phyloP scores from a whole-genome alignment of 2,329 filamentous ascomycete genomes.

The Nemania sp. region DNA sequence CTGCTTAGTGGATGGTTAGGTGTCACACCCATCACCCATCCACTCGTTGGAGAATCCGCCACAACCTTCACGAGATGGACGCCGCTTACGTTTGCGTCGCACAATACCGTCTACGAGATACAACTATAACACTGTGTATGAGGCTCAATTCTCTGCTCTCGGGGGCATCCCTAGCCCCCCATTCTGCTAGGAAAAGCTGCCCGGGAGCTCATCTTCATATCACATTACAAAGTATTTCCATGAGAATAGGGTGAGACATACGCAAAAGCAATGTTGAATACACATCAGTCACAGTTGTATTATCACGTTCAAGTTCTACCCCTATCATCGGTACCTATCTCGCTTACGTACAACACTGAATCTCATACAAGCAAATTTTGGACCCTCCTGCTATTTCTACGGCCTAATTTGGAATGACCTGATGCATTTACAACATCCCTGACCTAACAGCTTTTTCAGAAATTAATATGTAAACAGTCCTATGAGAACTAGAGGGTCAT shows the following conservation, averaged over 20 bases:
- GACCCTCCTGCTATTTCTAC: not conserved
- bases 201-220: not conserved
- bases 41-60: constrained; percentile 14
- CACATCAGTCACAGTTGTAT: not conserved
- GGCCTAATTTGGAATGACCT: not conserved
- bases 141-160: constrained; percentile 11
- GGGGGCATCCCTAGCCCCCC: not conserved
- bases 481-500: not conserved
- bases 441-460: not conserved
- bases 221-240: not conserved
- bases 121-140: not conserved
- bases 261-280: not conserved
- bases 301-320: not conserved
- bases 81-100: constrained; percentile 8
- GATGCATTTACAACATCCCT: not conserved
- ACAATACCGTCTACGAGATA: constrained; percentile 3
- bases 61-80: not conserved
- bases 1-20: constrained; percentile 6
- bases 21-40: constrained; percentile 12
- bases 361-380: not conserved
- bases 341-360: not conserved
- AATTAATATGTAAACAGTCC: not conserved
- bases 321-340: not conserved
- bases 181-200: not conserved
- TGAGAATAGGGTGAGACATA: not conserved